These are phyloP conservation scores for Beauveria pseudobassiana DNA, from an alignment of 2,329 filamentous ascomycete species.

Conservation along the genomic window DNA sequence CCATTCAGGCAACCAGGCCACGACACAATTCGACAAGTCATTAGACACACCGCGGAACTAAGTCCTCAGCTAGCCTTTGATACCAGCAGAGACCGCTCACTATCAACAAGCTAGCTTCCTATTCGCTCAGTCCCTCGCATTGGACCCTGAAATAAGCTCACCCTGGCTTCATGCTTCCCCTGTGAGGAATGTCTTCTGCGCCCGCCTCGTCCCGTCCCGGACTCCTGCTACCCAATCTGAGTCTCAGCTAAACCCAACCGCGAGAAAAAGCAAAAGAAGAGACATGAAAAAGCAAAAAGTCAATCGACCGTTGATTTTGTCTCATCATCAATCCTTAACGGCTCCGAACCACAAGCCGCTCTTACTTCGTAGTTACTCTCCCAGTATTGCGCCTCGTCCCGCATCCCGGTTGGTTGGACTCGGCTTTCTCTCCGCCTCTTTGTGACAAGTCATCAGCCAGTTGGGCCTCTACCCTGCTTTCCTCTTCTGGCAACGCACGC, in stretches of 20 bases:
- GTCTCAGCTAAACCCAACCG: not conserved
- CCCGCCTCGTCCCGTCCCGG: not conserved
- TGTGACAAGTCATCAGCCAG: not conserved
- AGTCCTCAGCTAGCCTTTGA: not conserved
- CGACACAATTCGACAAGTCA: no score
- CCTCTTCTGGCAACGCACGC: not conserved
- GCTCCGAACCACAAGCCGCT: no score
- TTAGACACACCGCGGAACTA: not conserved
- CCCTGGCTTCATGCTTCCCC: not conserved
- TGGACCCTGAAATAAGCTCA: not conserved
- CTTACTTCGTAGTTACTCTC: no score
- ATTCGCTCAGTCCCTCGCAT: no score
- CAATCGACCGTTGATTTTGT: not conserved
- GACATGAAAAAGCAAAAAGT: not conserved
- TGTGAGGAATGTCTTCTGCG: not conserved
- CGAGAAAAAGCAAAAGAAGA: not conserved
- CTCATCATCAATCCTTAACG: not conserved
- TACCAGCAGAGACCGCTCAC: no score
- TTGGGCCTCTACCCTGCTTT: not conserved
- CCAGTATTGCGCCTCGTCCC: not conserved
- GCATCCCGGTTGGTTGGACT: not conserved
- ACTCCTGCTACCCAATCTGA: not conserved
- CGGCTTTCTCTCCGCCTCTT: not conserved
- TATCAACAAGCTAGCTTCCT: no score
- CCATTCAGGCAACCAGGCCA: no score